These are phyloP conservation scores for Agarophyton chilense DNA, from an alignment of 23 red algal genomes.

Conservation along the genomic window DNA sequence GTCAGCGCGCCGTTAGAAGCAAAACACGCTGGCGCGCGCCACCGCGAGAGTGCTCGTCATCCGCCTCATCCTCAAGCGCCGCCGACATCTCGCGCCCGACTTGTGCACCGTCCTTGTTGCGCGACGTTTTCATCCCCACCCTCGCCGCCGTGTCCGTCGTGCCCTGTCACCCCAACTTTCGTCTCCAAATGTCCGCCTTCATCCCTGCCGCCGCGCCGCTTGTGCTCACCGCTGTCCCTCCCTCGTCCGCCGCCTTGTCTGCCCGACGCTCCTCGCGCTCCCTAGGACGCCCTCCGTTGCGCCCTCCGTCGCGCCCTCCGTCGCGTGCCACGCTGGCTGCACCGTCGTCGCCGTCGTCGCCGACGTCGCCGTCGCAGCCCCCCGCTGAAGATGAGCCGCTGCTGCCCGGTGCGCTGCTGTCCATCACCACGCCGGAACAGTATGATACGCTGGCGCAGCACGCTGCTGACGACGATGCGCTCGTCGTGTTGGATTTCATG, in stretches of 20 bases:
- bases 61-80: too few relatives aligned
- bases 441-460: constrained; percentile 41
- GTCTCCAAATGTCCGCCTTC: neutral
- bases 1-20: too few relatives aligned
- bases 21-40: too few relatives aligned
- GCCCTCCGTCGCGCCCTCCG: neutral
- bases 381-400: too few relatives aligned
- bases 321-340: neutral
- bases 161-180: neutral
- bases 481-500: constrained; percentile 50
- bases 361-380: neutral
- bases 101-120: too few relatives aligned
- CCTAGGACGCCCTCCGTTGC: neutral
- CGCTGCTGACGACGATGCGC: neutral
- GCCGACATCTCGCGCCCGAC: too few relatives aligned
- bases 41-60: too few relatives aligned
- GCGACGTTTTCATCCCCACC: neutral
- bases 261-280: too few relatives aligned
- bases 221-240: neutral
- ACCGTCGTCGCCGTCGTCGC: neutral
- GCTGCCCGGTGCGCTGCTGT: constrained; percentile 22
- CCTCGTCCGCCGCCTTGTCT: neutral
- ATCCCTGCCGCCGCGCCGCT: neutral
- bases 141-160: neutral
- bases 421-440: constrained; percentile 32